Base-by-base conservation (phyloP, 768 basidiomycete species). In the Mycena indigotica region DNA sequence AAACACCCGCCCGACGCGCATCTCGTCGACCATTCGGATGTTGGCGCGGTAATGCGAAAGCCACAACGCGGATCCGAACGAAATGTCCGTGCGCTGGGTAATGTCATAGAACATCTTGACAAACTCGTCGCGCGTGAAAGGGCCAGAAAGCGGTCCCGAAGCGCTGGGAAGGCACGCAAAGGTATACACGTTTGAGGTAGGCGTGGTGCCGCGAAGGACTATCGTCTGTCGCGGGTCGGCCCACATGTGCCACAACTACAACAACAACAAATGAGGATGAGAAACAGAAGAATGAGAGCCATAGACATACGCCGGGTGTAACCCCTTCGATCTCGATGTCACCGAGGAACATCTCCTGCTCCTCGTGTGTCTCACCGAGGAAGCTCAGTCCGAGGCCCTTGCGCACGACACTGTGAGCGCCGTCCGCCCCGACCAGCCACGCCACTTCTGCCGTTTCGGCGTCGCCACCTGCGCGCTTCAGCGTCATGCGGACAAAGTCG, bases 21-120 rank as follows among this genome's bases (percentile, higher is more conserved):
- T 78, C 23, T 65, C 71, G 44, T 81, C 61, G 0, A 75, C 77
- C 78, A 82, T 79, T 17, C 82, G 72, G 24, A 82, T 73, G 64
- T 81, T 82, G 1, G 80, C 74, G 25, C 81, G 51, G 53, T 30
- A 41, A 13, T 77, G 50, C 45, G 67, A 69, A 40, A 60, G 15
- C 60, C 62, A 65, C 10, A 67, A 48, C 3, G 71, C 40, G 16
- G 73, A 65, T 16, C 62, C 69, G 41, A 77, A 64, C 28, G 69
- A 50, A 17, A 79, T 38, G 24, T 75, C 71, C 0, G 21, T 53
- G 15, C 69, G 58, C 35, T 38, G 71, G 1, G 60, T 68, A 10
- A 67, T 1, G 8, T 67, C 62, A 28, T 69, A 62, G 41, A 78
- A 69, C 19, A 41, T 52, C 29, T 70, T 53, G 2, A n/a, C n/a